phyloP scores from a whole-genome alignment of 257 asterid genomes.

The Solanum boliviense region DNA sequence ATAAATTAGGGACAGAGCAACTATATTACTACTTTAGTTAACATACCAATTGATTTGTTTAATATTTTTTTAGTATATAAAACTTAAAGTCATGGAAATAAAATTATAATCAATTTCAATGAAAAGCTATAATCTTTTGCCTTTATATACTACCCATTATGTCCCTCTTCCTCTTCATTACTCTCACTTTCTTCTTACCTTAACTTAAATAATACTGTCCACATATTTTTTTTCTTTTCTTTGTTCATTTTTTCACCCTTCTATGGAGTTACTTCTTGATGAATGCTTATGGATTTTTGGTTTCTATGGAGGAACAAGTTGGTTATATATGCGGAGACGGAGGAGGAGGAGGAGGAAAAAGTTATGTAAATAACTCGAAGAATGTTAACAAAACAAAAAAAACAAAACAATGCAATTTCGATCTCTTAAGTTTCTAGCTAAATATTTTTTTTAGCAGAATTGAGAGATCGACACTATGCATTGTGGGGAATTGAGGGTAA shows the following conservation, averaged over 20 bases:
- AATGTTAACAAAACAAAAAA: background rate
- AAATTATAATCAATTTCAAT: background rate
- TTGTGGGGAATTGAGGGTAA: slow-evolving; percentile 56
- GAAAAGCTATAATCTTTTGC: slow-evolving; percentile 22
- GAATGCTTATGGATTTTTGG: background rate
- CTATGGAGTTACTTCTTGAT: background rate
- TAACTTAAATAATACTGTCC: background rate
- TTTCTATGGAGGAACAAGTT: background rate
- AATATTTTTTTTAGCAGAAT: background rate
- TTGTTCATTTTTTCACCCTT: background rate
- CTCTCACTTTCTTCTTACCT: background rate
- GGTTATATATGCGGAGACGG: background rate
- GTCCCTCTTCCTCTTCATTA: slow-evolving; percentile 11
- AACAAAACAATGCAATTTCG: slow-evolving; percentile 30
- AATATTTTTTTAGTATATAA: background rate
- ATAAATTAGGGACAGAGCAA: background rate
- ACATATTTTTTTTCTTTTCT: background rate
- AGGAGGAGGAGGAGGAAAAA: slow-evolving; percentile 9
- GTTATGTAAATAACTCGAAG: background rate
- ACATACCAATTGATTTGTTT: background rate
- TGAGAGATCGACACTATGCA: slow-evolving; percentile 32
- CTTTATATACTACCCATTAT: slow-evolving; percentile 37
- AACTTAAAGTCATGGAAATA: background rate
- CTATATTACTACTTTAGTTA: background rate
- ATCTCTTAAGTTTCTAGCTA: slow-evolving; percentile 30